Evolutionary conservation across 148 eudicot species (phyloP), one percentile per base, ranked within the genome.

Genomic region (Rhododendron mucronatum): DNA sequence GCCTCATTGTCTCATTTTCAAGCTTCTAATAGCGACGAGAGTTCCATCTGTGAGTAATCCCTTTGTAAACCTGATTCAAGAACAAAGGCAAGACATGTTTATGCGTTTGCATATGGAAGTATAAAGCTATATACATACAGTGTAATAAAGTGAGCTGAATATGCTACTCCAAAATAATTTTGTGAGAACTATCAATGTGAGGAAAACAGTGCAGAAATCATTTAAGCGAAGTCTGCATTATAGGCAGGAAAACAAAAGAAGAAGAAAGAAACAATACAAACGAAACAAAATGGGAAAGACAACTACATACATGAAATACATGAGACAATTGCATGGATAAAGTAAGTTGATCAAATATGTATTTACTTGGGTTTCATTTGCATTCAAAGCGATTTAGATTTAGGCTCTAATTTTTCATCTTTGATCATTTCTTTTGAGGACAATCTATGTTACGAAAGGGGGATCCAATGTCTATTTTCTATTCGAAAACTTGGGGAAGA

Each of bases 1-100:
- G 92, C n/a, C 88, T 91, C 87, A n/a, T n/a, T 89, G 94, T 69
- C 86, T 93, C 93, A 94, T 89, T 88, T 89, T 93, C 85, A 94
- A 87, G 90, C 94, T 90, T 89, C 92, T 91, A 55, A 95, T 90
- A 80, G 96, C 93, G 74, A 94, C 92, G 47, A 86, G 28, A 81
- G 89, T 89, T 39, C 91, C 96, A 82, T 94, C 91, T 26, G 88
- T 77, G 50, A 94, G 90, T 82, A 79, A 79, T 78, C 48, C 96
- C 98, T 91, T 89, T 93, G 93, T 93, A 91, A 28, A 93, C 91
- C 95, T 94, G 89, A 84, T 50, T 87, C 41, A 67, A 51, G 33
- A 55, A 85, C 41, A 83, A 16, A 48, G 61, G 26, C 7, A 5
- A 63, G 59, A 82, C 48, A 20, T 41, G 21, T 57, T n/a, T 50